Evolutionary conservation across 192 early-diverging fungal genomes (phyloP).

Genomic region (Coemansia sp.): DNA sequence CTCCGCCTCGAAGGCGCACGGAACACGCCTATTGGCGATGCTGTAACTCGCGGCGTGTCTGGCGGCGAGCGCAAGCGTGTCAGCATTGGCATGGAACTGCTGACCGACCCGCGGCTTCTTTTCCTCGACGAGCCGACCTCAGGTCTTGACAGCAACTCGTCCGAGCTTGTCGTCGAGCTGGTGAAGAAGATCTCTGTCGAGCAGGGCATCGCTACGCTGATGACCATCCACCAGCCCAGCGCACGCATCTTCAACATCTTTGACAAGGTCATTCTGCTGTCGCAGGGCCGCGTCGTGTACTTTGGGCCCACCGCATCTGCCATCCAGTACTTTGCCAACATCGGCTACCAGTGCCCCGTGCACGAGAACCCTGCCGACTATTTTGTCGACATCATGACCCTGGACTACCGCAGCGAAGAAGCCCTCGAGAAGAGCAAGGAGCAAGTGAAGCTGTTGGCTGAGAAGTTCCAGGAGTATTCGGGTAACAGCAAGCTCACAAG

Average conservation of each 20-base stretch:
- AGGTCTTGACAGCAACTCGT: conserved; percentile 73
- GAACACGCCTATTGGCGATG: conserved; percentile 60
- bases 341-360: conserved; percentile 66
- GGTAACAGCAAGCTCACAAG: not conserved
- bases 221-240: conserved; percentile 91
- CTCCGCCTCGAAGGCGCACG: conserved; percentile 68
- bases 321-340: conserved; percentile 52
- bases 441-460: conserved; percentile 47
- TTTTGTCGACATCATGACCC: conserved; percentile 66
- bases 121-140: conserved; percentile 65
- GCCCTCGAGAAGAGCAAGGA: conserved; percentile 35
- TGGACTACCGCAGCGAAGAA: conserved; percentile 57
- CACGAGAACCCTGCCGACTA: conserved; percentile 77
- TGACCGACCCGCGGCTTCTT: conserved; percentile 60
- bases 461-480: conserved; percentile 32
- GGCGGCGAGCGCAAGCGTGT: conserved; percentile 62
- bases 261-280: conserved; percentile 77
- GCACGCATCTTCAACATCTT: conserved; percentile 81
- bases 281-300: conserved; percentile 66
- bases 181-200: conserved; percentile 63
- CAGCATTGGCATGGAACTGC: conserved; percentile 54
- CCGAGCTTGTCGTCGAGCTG: conserved; percentile 65
- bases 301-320: conserved; percentile 57
- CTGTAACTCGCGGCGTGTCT: conserved; percentile 54
- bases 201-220: conserved; percentile 70